phyloP scores from a whole-genome alignment of 352 stramenopile species.

The Thalassiosira livingstoniorum region DNA sequence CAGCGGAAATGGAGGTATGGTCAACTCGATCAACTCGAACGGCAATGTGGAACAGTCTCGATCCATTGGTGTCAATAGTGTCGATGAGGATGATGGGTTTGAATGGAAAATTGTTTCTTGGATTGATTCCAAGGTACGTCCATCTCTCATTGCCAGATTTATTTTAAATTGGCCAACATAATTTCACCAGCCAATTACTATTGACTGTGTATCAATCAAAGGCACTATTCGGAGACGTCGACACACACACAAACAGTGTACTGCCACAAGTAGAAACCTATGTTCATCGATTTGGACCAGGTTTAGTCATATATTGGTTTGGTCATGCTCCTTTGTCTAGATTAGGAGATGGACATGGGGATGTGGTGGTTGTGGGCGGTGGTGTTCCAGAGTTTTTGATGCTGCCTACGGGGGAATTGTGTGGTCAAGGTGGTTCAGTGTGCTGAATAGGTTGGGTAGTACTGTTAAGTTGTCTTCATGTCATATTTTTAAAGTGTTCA shows the following conservation, averaged over 20 bases:
- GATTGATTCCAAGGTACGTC: slow-evolving; percentile 83
- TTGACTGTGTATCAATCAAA: slow-evolving; percentile 26
- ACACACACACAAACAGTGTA: slow-evolving; percentile 75
- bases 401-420: slow-evolving; percentile 73
- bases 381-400: slow-evolving; percentile 71
- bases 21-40: too few relatives aligned
- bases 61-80: background rate
- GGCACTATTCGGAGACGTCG: slow-evolving; percentile 80
- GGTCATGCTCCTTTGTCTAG: slow-evolving; percentile 77
- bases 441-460: too few relatives aligned
- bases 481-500: too few relatives aligned
- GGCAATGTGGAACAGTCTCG: too few relatives aligned
- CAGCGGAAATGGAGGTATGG: too few relatives aligned
- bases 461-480: too few relatives aligned
- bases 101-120: slow-evolving; percentile 83
- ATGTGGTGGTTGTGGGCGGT: slow-evolving; percentile 72
- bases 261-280: slow-evolving; percentile 82
- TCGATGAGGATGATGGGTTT: slow-evolving; percentile 42
- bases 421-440: slow-evolving; percentile 11
- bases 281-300: slow-evolving; percentile 82
- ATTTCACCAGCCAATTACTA: slow-evolving; percentile 8
- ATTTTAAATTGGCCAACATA: background rate
- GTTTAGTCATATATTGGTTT: slow-evolving; percentile 86
- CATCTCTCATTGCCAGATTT: background rate
- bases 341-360: slow-evolving; percentile 69